Base-by-base conservation (phyloP, 805 yeast species). In the Pichia pseudocactophila region DNA sequence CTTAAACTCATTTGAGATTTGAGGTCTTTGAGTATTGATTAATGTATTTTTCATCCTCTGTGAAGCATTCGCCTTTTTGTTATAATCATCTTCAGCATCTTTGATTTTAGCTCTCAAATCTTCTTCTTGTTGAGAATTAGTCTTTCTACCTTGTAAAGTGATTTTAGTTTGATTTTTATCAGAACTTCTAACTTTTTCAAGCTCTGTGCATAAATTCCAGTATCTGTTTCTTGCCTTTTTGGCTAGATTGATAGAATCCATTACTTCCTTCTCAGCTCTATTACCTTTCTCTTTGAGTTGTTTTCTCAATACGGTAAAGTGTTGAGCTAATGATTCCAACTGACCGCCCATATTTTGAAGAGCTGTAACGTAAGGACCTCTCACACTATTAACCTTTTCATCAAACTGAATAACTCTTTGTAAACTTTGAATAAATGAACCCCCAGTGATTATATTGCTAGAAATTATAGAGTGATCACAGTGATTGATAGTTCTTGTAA, bases 81-180 rank as follows among this genome's bases (percentile, higher is more conserved):
- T 79, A 64, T 87, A 92, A 49, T 92, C 98, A 41, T 75, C 72
- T 61, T 92, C 97, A 0, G 97, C 94, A 42, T 69, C 63, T 50
- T 82, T 85, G 37, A 92, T 85, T 57, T 90, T 89, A 42, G 80
- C 66, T 47, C 74, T 78, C 16, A 90, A 67, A 39, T 89, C 96
- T 57, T 90, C 97, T 57, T 92, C 97, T 57, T 81, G 84, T 63
- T 90, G 97, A 40, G 80, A 82, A 1, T 83, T 78, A 0, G 88
- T 79, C 50, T 81, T 82, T 33, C 85, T 75, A 46, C 83, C 82
- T 57, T 85, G 85, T 57, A 92, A 71, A 2, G 90, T 77, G 40
- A 89, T 79, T 48, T 83, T 82, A 52, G 86, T 86, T 61, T 83
- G 85, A 44, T 82, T 72, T 17, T 95, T 96, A 57, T 90, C 97